Conservation (phyloP, 1,284 basidiomycete genomes). For the Rhodotorula sp. region DNA sequence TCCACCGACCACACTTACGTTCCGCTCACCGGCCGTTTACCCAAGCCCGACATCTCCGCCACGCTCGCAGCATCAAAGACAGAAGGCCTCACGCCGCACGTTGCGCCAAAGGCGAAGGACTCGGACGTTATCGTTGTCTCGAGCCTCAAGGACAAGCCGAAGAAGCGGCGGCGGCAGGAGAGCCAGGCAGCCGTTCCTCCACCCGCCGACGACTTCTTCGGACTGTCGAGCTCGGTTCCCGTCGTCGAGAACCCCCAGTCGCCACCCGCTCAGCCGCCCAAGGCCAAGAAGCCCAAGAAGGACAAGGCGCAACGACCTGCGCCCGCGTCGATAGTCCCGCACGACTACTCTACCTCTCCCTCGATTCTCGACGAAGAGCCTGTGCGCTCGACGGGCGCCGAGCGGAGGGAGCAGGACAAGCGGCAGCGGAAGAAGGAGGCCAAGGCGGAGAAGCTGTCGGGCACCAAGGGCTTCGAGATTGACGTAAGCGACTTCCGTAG, state of each 20-base stretch:
- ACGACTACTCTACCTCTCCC: slow-evolving; percentile 70
- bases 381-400: neutral
- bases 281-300: slow-evolving; percentile 40
- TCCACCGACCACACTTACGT: slow-evolving; percentile 33
- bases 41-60: slow-evolving; percentile 61
- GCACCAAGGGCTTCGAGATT: slow-evolving; percentile 23
- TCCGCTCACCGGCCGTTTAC: slow-evolving; percentile 26
- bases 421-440: slow-evolving; percentile 26
- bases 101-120: slow-evolving; percentile 47
- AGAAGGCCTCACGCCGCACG: slow-evolving; percentile 30
- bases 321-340: slow-evolving; percentile 58
- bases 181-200: slow-evolving; percentile 18
- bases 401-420: slow-evolving; percentile 17
- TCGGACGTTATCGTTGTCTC: slow-evolving; percentile 67
- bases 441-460: neutral
- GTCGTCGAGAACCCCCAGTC: slow-evolving; percentile 23
- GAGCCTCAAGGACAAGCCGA: slow-evolving; percentile 51
- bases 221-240: neutral
- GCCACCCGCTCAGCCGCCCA: slow-evolving; percentile 33
- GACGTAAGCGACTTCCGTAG: slow-evolving; percentile 34
- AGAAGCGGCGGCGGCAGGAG: slow-evolving; percentile 34
- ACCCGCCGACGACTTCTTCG: neutral
- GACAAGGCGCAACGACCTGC: slow-evolving; percentile 11
- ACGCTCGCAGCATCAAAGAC: slow-evolving; percentile 52
- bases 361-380: slow-evolving; percentile 68